Percentiles rank a stretch among this genome's conserved stretches.
These are phyloP conservation scores for Cutaneotrichosporon mucoides DNA, from an alignment of 1,284 basidiomycete species.

Conservation along the genomic window DNA sequence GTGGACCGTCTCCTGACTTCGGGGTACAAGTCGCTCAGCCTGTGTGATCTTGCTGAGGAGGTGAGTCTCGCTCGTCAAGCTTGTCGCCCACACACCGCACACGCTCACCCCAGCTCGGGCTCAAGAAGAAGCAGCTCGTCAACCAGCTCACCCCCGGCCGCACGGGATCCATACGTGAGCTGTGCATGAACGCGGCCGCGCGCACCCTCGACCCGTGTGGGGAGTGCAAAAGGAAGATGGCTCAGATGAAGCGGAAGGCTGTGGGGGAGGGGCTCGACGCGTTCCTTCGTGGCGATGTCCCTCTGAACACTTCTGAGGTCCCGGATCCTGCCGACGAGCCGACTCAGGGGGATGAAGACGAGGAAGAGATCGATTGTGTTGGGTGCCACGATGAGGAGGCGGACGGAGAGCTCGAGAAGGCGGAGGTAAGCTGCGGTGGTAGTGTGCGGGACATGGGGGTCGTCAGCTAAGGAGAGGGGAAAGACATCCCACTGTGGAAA, in stretches of 20 bases:
- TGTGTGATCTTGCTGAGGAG: slow-evolving; percentile 19
- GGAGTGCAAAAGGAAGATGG: background rate
- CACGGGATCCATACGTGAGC: slow-evolving; percentile 30
- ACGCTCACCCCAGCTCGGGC: slow-evolving; percentile 16
- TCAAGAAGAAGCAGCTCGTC: slow-evolving; percentile 19
- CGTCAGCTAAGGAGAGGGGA: no score
- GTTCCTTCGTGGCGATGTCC: background rate
- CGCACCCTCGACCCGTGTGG: background rate
- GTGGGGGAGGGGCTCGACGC: background rate
- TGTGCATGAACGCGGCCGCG: slow-evolving; percentile 6
- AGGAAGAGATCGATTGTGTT: background rate
- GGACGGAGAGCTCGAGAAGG: background rate
- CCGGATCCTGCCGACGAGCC: no score
- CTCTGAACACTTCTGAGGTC: background rate
- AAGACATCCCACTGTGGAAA: no score
- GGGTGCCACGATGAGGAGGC: background rate
- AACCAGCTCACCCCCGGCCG: slow-evolving; percentile 30
- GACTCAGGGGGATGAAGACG: background rate
- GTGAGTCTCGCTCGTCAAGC: slow-evolving; percentile 9
- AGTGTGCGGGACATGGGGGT: no score
- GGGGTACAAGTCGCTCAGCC: slow-evolving; percentile 23
- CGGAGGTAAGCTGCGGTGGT: background rate
- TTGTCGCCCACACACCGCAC: no score
- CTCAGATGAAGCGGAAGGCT: background rate
- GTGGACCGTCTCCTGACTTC: slow-evolving; percentile 27